phyloP scores from a whole-genome alignment of 768 basidiomycete genomes.

The Boletus vinaceobasis region DNA sequence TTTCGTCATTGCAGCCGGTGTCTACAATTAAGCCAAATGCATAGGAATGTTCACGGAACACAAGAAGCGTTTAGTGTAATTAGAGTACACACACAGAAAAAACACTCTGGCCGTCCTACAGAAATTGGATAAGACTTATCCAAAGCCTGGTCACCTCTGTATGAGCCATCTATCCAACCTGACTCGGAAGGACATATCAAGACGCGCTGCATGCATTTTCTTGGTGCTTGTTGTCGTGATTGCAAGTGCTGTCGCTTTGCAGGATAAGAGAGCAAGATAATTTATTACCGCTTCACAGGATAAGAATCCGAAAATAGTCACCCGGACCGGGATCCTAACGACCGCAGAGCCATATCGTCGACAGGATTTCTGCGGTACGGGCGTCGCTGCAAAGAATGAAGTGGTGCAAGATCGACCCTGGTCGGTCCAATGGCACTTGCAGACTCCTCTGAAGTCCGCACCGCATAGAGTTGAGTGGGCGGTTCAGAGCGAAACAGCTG shows the following conservation, averaged over 20 bases:
- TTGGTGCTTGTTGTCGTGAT: constrained; percentile 5
- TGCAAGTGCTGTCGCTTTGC: constrained; percentile 9
- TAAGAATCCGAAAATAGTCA: constrained; percentile 29
- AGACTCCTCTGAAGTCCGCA: constrained; percentile 21
- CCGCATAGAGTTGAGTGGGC: constrained; percentile 30
- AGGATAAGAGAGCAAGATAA: constrained; percentile 15
- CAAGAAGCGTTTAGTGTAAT: constrained; percentile 8
- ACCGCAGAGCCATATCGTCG: constrained; percentile 60
- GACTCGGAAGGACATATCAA: background rate
- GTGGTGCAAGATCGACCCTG: constrained; percentile 51
- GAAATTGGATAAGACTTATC: background rate
- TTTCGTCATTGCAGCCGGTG: constrained; percentile 14
- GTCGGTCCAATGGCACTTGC: constrained; percentile 19
- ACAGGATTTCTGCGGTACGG: constrained; percentile 57
- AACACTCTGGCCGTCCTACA: background rate
- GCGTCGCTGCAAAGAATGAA: constrained; percentile 53
- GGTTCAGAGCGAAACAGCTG: constrained; percentile 28
- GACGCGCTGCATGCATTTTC: background rate
- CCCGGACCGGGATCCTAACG: constrained; percentile 39
- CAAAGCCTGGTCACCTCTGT: background rate
- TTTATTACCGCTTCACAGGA: constrained; percentile 21
- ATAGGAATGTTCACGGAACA: constrained; percentile 14
- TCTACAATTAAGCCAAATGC: constrained; percentile 26
- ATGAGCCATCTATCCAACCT: background rate
- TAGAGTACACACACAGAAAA: constrained; percentile 16